Evolutionary conservation across 2,329 filamentous ascomycete species (phyloP), one percentile per base, ranked within the genome.

Genomic region (Aspergillus quadrilineatus): DNA sequence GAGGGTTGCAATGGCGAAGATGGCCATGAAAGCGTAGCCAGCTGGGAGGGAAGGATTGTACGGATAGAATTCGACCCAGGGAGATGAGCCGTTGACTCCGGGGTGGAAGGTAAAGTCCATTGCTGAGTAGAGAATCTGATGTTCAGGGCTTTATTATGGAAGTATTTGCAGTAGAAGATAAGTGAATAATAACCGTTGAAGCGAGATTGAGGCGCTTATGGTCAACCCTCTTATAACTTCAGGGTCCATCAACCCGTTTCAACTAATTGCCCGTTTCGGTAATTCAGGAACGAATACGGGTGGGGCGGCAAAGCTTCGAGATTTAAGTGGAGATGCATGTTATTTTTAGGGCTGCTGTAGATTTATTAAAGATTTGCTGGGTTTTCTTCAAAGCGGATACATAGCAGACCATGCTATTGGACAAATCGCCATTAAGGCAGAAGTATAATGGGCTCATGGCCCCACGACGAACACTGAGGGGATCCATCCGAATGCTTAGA

Each of bases 31-130:
- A n/a, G 67, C 66, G 49, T 67, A 73, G 6, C 69, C 73, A 1
- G 71, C 71, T n/a, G 61, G 58, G 10, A 56, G 56, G 7, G 71
- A 73, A 1, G 73, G 73, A 12, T 62, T 68, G 57, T 75, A 75
- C 3, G 69, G 67, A 52, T 74, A 75, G 60, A 73, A 71, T 6
- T 73, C 71, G 22, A 73, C 69, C 50, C 55, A 67, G 12, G 69
- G 68, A 8, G 36, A 22, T 3, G 66, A 67, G 39, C 71, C 70
- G 37, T 72, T 71, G n/a, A 61, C 48, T 41, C 67, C 69, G 4
- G 60, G 55, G 45, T 73, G 68, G 48, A 59, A 71, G 28, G 65
- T 66, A 51, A 72, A 66, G 52, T 73, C 69, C 70, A 72, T 72
- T 48, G n/a, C 22, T 9, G 8, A 5, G 17, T 7, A 4, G n/a